These are phyloP conservation scores for Populus hybrid DNA, from an alignment of 441 rosid species.

Conservation along the genomic window DNA sequence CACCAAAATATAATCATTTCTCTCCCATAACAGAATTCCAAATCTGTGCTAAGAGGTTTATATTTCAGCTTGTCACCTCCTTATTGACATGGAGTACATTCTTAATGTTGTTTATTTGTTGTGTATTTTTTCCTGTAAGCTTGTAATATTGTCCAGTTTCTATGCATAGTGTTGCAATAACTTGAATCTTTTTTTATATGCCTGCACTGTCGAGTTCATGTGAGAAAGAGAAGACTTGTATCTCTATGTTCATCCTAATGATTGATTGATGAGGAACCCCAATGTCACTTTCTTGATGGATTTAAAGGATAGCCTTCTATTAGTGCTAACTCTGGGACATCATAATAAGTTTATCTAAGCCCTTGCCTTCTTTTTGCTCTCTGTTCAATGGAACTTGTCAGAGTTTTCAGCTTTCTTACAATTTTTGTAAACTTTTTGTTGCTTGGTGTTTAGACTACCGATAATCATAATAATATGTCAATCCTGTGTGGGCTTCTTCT, in stretches of 20 bases:
- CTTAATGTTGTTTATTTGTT: not conserved
- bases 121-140: not conserved
- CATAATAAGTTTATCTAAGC: not conserved
- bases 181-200: not conserved
- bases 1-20: not conserved
- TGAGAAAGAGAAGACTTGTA: not conserved
- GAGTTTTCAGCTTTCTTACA: not conserved
- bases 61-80: not conserved
- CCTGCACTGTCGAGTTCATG: not conserved
- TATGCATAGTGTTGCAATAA: not conserved
- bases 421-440: not conserved
- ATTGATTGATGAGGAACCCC: not conserved
- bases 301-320: conserved; percentile 1
- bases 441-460: not conserved
- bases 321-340: not conserved
- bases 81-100: not conserved
- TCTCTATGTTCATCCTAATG: not conserved
- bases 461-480: not conserved
- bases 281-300: not conserved
- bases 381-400: not conserved
- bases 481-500: not conserved
- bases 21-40: not conserved
- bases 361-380: not conserved
- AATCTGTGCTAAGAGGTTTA: not conserved
- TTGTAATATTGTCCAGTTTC: not conserved